Conservation (phyloP, 306 rosid species). For the Heteromeles arbutifolia region DNA sequence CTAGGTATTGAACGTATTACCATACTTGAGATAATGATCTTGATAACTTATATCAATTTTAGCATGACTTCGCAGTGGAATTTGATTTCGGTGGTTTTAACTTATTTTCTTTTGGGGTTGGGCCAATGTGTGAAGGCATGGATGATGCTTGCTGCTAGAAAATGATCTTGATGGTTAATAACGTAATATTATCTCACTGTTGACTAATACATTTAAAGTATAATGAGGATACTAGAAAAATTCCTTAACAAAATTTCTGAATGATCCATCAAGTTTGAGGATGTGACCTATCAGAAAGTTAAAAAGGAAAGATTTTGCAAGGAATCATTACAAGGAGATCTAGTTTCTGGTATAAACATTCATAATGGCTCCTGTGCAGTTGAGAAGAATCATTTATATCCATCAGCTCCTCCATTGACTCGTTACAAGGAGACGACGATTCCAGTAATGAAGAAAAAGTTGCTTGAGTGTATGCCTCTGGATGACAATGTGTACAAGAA, state of each 20-base stretch:
- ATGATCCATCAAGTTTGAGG: not conserved
- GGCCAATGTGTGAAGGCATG: not conserved
- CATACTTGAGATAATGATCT: not conserved
- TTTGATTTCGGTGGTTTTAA: not conserved
- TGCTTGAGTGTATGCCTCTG: slow-evolving; percentile 31
- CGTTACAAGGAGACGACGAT: slow-evolving; percentile 35
- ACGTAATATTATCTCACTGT: not conserved
- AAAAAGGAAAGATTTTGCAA: not conserved
- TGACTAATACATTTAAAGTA: not conserved
- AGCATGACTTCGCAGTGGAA: not conserved
- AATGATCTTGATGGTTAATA: not conserved
- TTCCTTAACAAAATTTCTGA: not conserved
- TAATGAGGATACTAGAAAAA: not conserved
- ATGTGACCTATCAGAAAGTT: not conserved
- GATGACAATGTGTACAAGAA: slow-evolving; percentile 32
- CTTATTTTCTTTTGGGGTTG: not conserved
- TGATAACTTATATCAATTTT: not conserved
- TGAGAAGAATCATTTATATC: slow-evolving; percentile 45
- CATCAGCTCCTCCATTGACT: slow-evolving; percentile 48
- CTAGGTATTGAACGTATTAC: slow-evolving; percentile 28
- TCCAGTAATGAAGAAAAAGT: slow-evolving; percentile 33
- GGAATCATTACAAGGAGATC: not conserved
- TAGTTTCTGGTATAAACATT: not conserved
- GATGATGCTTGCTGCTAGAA: not conserved
- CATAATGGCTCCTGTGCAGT: slow-evolving; percentile 32